Evolutionary conservation across 2,329 filamentous ascomycete genomes (phyloP).

Genomic region (Graphilbum fragrans): DNA sequence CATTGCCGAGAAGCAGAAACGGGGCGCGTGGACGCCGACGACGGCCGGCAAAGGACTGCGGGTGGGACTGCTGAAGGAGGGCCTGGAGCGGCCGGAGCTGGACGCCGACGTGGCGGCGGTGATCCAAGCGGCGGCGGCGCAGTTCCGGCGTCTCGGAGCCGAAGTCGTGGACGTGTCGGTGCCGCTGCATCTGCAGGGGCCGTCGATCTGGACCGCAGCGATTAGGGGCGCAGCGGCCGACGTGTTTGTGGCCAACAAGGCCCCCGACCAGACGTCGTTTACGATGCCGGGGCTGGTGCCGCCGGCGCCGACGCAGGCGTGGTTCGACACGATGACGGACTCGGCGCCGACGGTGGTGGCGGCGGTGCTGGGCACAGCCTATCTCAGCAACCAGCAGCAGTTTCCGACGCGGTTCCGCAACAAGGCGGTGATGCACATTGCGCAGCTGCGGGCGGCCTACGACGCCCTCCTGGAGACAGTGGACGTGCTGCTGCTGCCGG

Average conservation of each 20-base stretch:
- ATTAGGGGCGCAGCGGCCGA: slow-evolving; percentile 17
- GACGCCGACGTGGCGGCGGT: slow-evolving; percentile 21
- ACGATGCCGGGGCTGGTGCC: slow-evolving; percentile 16
- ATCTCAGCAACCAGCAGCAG: slow-evolving; percentile 12
- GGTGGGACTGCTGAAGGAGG: slow-evolving; percentile 31
- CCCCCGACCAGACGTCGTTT: slow-evolving; percentile 18
- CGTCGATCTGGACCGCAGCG: slow-evolving; percentile 33
- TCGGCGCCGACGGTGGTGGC: slow-evolving; percentile 31
- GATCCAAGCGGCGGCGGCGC: slow-evolving; percentile 22
- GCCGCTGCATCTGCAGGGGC: slow-evolving; percentile 30
- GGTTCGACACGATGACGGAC: slow-evolving; percentile 27
- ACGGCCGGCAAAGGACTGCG: slow-evolving; percentile 23
- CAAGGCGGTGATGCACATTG: slow-evolving; percentile 32
- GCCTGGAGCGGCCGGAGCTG: slow-evolving; percentile 23
- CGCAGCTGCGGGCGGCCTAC: slow-evolving; percentile 33
- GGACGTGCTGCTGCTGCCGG: slow-evolving; percentile 37
- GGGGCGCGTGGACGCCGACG: slow-evolving; percentile 10
- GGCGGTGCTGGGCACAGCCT: slow-evolving; percentile 24
- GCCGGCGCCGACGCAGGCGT: slow-evolving; percentile 20
- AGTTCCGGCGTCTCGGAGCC: slow-evolving; percentile 27
- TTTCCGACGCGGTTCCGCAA: slow-evolving; percentile 17
- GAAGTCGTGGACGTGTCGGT: slow-evolving; percentile 30
- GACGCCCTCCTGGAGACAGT: slow-evolving; percentile 26
- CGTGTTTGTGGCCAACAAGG: slow-evolving; percentile 14
- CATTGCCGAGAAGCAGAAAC: slow-evolving; percentile 7